These are phyloP conservation scores for Polygonum maritimum DNA, from an alignment of 148 eudicot species.

Conservation along the genomic window DNA sequence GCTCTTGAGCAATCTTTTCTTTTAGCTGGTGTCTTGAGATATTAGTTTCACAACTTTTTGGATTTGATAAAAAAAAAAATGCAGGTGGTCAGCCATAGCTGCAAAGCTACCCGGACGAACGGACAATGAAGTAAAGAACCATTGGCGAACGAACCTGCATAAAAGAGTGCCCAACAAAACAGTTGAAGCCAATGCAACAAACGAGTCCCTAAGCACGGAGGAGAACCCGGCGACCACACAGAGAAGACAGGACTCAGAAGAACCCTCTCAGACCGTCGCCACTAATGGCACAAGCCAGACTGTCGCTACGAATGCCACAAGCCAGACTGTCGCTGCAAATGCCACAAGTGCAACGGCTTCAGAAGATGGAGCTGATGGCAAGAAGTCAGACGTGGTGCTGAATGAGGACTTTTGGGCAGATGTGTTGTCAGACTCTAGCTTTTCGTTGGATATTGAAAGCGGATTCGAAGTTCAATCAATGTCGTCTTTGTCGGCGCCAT, in stretches of 20 bases:
- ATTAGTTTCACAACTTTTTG: background rate
- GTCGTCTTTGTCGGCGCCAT: background rate
- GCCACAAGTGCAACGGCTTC: background rate
- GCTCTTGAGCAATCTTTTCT: too few species aligned
- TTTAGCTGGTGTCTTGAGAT: background rate
- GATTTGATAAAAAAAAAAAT: background rate
- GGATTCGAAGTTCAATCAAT: background rate
- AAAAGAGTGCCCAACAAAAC: slow-evolving; percentile 24
- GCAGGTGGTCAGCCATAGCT: slow-evolving; percentile 85
- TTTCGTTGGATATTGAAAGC: background rate
- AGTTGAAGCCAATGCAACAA: background rate
- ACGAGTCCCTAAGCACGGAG: background rate
- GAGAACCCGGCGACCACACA: too few species aligned
- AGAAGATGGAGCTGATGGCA: background rate
- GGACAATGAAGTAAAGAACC: slow-evolving; percentile 72
- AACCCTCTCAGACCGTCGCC: background rate
- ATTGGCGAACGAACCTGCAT: slow-evolving; percentile 69
- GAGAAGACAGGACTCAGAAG: background rate
- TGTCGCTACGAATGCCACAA: background rate
- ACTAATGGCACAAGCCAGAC: background rate
- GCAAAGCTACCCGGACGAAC: slow-evolving; percentile 66
- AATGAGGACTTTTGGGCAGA: slow-evolving; percentile 1
- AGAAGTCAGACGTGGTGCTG: background rate
- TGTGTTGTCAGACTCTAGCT: background rate
- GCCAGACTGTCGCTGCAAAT: background rate